Evolutionary conservation across 352 stramenopile genomes (phyloP), one percentile per base, ranked within the genome.

Genomic region (Phytophthora idaei): DNA sequence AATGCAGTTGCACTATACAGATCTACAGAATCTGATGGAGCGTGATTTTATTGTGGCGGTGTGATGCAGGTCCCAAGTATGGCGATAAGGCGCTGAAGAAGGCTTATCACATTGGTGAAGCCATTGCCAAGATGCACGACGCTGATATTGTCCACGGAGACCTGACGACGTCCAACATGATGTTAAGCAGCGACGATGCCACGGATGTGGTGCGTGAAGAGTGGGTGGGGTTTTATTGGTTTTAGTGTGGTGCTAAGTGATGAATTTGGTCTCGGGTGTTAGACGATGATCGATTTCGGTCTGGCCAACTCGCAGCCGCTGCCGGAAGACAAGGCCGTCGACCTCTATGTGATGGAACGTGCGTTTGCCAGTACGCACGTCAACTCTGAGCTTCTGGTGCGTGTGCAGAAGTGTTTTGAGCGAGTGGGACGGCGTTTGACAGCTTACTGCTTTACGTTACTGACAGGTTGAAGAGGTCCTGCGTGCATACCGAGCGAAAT

Each of bases 151-250:
- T 98, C 50, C 94, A 98, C 64, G 94, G 94, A 48, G 94, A 98
- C 72, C 76, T 98, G 45, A 98, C 92, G 42, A 98, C 94, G 27
- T 98, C 92, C 47, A 98, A 98, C 66, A 90, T 98, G 71, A 95
- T 98, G 87, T 69, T 96, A n/a, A 78, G 72, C 58, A 89, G 79
- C 48, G 70, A 83, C 2, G 78, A 86, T n/a, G 77, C 76, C 5
- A 84, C 71, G 1, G 77, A 89, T 49, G 85, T 91, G 69, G 81
- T 90, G 49, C n/a, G 81, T 77, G 5, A 57, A 9, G 27, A 50
- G 9, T 27, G 5, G 5, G 3, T 14, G 14, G 5, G 10, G 0
- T 31, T 34, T n/a, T 45, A 17, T 12, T 21, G 9, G 3, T 29
- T 28, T 21, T 14, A 27, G 29, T 10, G 1, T 57, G 27, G 50